Evolutionary conservation across 352 stramenopile species (phyloP).

Genomic region (Sclerospora graminicola): DNA sequence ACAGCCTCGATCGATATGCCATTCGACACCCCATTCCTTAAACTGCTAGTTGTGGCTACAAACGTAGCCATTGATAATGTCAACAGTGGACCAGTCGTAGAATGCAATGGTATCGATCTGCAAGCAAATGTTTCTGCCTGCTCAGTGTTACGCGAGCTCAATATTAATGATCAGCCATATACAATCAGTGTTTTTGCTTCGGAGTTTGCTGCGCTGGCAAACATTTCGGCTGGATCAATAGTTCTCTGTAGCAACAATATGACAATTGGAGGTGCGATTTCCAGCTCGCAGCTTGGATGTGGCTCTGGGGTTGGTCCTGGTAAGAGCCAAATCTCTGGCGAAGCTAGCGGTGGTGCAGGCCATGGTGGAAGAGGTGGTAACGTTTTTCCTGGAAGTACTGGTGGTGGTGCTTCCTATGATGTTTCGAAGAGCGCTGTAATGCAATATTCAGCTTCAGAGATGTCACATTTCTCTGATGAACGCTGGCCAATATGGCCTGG

Average conservation of each 20-base stretch:
- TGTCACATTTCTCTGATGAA: constrained; percentile 8
- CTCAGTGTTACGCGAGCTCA: constrained; percentile 12
- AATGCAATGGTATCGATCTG: constrained; percentile 30
- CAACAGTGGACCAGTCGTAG: constrained; percentile 31
- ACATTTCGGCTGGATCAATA: constrained; percentile 46
- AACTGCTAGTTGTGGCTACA: constrained; percentile 27
- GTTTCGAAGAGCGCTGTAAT: constrained; percentile 13
- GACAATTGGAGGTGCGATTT: constrained; percentile 27
- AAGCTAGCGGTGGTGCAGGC: constrained; percentile 54
- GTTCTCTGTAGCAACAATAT: constrained; percentile 44
- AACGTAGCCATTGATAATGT: constrained; percentile 37
- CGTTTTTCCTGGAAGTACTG: constrained; percentile 39
- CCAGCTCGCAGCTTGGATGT: constrained; percentile 36
- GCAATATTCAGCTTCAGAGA: constrained; percentile 5
- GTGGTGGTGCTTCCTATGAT: constrained; percentile 36
- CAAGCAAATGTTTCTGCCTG: constrained; percentile 35
- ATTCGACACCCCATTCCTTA: constrained; percentile 48
- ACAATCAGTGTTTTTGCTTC: constrained; percentile 37
- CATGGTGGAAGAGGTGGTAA: constrained; percentile 57
- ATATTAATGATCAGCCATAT: constrained; percentile 20
- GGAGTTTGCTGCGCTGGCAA: constrained; percentile 23
- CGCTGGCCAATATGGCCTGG: constrained; percentile 58
- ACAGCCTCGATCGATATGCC: constrained; percentile 32
- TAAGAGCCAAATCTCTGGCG: constrained; percentile 34
- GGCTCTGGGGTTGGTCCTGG: constrained; percentile 37